Conservation (phyloP, 495 filamentous ascomycete genomes). For the Talaromyces proteolyticus region DNA sequence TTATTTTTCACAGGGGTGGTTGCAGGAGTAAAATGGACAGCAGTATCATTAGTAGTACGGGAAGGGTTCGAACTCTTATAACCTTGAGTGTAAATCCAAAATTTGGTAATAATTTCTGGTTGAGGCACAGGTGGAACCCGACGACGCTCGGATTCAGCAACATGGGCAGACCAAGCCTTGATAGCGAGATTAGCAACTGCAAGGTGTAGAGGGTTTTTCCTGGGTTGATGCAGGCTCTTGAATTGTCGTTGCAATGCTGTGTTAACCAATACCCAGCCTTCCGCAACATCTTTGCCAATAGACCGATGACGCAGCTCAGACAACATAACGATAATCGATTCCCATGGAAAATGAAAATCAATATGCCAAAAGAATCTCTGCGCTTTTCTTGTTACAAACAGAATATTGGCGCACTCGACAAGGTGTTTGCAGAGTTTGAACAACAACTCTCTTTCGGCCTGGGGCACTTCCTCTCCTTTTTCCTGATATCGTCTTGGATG, state of each 20-base stretch:
- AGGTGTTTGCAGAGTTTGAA: conserved; percentile 31
- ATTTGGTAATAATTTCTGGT: conserved; percentile 14
- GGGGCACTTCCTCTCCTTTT: conserved; percentile 17
- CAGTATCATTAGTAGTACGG: not conserved
- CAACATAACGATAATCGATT: conserved; percentile 35
- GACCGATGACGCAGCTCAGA: conserved; percentile 28
- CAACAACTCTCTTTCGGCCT: conserved; percentile 29
- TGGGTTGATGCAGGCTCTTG: conserved; percentile 12
- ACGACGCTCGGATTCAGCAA: conserved; percentile 17
- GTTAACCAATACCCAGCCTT: conserved; percentile 28
- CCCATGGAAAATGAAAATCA: conserved; percentile 33
- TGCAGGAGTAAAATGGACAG: no score
- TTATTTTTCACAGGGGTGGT: no score
- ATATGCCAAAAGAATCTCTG: conserved; percentile 28
- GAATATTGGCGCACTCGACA: conserved; percentile 25
- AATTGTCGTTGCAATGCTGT: conserved; percentile 21
- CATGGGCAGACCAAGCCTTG: conserved; percentile 29
- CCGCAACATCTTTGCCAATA: conserved; percentile 19
- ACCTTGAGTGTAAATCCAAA: conserved; percentile 5
- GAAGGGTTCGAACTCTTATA: not conserved
- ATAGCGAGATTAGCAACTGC: conserved; percentile 29
- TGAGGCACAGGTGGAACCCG: conserved; percentile 16
- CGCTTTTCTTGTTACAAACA: conserved; percentile 17
- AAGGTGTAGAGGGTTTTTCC: conserved; percentile 21
- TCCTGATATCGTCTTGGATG: conserved; percentile 37